Percentiles rank a stretch among this genome's conserved stretches.
Conservation (phyloP, 177 flowering plant species). For the Vitis hybrid region DNA sequence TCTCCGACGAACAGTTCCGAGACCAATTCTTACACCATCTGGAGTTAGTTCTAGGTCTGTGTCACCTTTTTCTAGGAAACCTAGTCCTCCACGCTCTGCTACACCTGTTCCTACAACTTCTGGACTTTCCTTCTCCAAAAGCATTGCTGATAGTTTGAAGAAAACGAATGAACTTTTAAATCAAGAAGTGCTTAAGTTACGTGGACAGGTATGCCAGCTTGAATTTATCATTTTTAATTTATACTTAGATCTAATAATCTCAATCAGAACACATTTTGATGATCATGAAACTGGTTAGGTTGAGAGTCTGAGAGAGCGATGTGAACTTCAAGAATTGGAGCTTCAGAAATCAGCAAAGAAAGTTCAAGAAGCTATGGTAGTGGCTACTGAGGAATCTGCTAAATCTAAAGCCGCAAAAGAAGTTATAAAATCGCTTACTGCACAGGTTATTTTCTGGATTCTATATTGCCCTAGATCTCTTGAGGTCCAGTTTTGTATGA, state of each 20-base stretch:
- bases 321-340: constrained; percentile 83
- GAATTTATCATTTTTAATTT: background rate
- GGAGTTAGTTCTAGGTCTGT: constrained; percentile 81
- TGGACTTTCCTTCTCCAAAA: constrained; percentile 87
- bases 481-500: no score
- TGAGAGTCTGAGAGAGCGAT: constrained; percentile 69
- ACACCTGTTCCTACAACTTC: constrained; percentile 90
- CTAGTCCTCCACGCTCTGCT: constrained; percentile 95
- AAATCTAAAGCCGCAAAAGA: constrained; percentile 92
- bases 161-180: constrained; percentile 89
- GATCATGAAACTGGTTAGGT: constrained; percentile 48
- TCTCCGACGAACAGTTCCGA: constrained; percentile 51
- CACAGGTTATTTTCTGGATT: constrained; percentile 59
- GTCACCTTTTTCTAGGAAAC: constrained; percentile 88
- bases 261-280: constrained; percentile 8
- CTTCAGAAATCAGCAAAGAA: constrained; percentile 75
- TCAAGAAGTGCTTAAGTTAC: constrained; percentile 85
- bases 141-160: constrained; percentile 82
- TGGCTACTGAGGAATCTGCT: constrained; percentile 87
- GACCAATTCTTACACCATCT: constrained; percentile 58
- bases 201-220: constrained; percentile 59
- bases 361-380: constrained; percentile 73
- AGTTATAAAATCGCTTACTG: constrained; percentile 88
- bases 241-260: no score
- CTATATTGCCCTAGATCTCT: background rate